These are phyloP conservation scores for Aspergillus leporis DNA, from an alignment of 495 filamentous ascomycete species.

Conservation along the genomic window DNA sequence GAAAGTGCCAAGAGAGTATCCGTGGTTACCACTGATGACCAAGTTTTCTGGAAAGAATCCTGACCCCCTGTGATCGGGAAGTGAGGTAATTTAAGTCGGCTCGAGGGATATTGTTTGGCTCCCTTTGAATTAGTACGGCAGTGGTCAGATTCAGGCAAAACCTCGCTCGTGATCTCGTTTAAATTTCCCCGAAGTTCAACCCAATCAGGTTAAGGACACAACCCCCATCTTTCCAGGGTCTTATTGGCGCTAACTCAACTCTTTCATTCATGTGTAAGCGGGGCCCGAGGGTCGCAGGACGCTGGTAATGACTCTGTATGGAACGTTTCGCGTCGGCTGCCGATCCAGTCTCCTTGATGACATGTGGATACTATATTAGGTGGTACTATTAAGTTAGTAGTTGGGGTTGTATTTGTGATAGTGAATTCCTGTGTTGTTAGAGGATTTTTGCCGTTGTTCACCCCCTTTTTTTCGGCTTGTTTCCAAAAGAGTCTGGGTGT, in stretches of 20 bases:
- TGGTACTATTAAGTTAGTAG: background rate
- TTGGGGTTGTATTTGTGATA: background rate
- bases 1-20: constrained; percentile 12
- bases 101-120: background rate
- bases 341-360: background rate
- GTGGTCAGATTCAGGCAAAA: background rate
- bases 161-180: constrained; percentile 2
- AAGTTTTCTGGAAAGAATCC: background rate
- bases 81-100: background rate
- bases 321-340: constrained; percentile 3
- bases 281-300: constrained; percentile 10
- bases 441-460: too few relatives aligned
- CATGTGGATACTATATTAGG: background rate
- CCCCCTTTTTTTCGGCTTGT: background rate
- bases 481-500: background rate
- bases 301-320: constrained; percentile 9
- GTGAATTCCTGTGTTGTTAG: background rate
- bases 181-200: constrained; percentile 1
- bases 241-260: background rate
- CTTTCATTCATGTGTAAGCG: constrained; percentile 5
- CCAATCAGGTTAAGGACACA: background rate
- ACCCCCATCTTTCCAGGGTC: background rate
- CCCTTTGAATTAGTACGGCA: background rate
- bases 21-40: background rate
- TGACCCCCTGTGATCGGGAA: background rate